phyloP scores from a whole-genome alignment of 345 rosid species.

The Diplotaxis tenuifolia region DNA sequence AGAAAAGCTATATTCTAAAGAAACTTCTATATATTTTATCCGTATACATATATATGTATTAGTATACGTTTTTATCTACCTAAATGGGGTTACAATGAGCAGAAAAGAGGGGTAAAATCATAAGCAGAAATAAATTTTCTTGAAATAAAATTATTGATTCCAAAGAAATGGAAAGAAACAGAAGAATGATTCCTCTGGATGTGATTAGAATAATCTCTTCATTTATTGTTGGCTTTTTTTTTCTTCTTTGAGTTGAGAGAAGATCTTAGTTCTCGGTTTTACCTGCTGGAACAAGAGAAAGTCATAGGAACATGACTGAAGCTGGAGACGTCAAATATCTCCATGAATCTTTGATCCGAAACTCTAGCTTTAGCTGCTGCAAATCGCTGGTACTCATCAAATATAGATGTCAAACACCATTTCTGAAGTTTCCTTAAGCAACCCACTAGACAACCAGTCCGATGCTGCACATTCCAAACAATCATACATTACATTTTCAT shows the following conservation, averaged over 20 bases:
- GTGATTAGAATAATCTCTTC: slow-evolving; percentile 8
- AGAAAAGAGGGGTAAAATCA: background rate
- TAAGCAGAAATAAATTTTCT: background rate
- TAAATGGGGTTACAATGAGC: slow-evolving; percentile 23
- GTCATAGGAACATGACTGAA: slow-evolving; percentile 68
- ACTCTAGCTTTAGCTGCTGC: slow-evolving; percentile 95
- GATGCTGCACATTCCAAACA: slow-evolving; percentile 55
- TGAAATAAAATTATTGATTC: slow-evolving; percentile 23
- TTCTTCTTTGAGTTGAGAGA: background rate
- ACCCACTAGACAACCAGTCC: slow-evolving; percentile 91
- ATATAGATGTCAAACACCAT: slow-evolving; percentile 86
- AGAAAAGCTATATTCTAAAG: background rate
- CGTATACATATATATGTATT: slow-evolving; percentile 5
- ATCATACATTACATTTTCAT: background rate
- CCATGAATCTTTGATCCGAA: slow-evolving; percentile 95
- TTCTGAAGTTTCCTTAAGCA: slow-evolving; percentile 86
- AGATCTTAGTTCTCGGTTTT: slow-evolving; percentile 9
- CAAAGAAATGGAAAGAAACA: slow-evolving; percentile 28
- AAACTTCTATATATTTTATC: background rate
- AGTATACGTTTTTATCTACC: slow-evolving; percentile 28
- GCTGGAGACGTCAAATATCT: slow-evolving; percentile 77
- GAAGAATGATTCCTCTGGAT: slow-evolving; percentile 24
- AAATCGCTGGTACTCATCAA: slow-evolving; percentile 91
- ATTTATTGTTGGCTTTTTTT: background rate
- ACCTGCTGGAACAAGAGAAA: slow-evolving; percentile 68